Evolutionary conservation across 768 basidiomycete species (phyloP), one percentile per base, ranked within the genome.

Genomic region (Tulasnella sp.): DNA sequence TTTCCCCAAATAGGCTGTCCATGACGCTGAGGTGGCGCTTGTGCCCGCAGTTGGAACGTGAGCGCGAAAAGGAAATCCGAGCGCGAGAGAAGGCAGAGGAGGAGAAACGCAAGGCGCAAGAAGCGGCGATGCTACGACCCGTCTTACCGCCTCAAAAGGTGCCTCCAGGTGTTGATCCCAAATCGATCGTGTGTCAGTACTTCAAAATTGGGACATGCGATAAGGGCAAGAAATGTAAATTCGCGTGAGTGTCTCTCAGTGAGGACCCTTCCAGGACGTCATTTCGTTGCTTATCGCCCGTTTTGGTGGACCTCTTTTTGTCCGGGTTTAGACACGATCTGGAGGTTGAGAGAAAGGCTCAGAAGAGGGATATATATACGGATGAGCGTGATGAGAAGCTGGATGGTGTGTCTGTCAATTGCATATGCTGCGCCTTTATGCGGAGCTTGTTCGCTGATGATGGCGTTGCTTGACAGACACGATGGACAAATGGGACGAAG

Each of bases 401-500:
- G 63, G 69, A 72, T 49, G 88, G 89, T 87, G 61, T 52, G 67
- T 23, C 8, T 23, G 6, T 25, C n/a, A 56, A 6, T 23, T 23
- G 6, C 19, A 9, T n/a, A 19, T 15, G 2, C 8, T 57, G 21
- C 23, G 2, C 21, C 61, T 14, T 36, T 52, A 37, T 31, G 6
- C 17, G 35, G 42, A 27, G 49, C 42, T 49, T 25, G 78, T 71
- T n/a, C 34, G 27, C 31, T 8, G 6, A 27, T 29, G 34, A 27
- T 34, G 1, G 32, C 11, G 2, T 59, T 21, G 5, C 29, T 57
- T 42, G 34, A 39, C 62, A 92, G 93, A 98, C 71, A 92, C 90
- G 9, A 98, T 98, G 96, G 92, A 96, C 64, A 81, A 74, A 61
- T 99, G 96, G 96, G 91, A 96, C 70, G 87, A 98, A 60, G 91